Evolutionary conservation across 1,139 yeast genomes (phyloP).

Genomic region (Meyerozyma sp.): DNA sequence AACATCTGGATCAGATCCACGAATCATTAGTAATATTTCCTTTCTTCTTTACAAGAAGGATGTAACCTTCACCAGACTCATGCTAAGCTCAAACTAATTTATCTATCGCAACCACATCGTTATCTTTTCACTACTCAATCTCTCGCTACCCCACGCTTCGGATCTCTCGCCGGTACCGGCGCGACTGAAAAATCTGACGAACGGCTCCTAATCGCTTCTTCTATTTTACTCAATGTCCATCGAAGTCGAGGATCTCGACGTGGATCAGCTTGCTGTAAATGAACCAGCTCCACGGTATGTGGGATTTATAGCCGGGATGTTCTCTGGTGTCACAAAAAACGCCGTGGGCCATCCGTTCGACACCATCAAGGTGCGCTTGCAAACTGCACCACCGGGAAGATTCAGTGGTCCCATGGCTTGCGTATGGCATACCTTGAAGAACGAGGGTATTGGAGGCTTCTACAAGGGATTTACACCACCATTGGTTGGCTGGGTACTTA

Average conservation of each 20-base stretch:
- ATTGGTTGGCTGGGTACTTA: constrained; percentile 84
- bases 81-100: too few relatives aligned
- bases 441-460: constrained; percentile 73
- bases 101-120: too few relatives aligned
- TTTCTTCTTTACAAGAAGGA: too few relatives aligned
- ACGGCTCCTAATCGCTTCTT: background rate
- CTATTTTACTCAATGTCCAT: constrained; percentile 1
- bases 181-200: constrained; percentile 1
- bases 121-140: background rate
- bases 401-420: constrained; percentile 85
- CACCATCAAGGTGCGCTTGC: constrained; percentile 81
- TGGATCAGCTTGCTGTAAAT: background rate
- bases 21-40: too few relatives aligned
- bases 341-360: constrained; percentile 94
- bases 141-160: background rate
- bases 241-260: background rate
- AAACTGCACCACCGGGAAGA: constrained; percentile 66
- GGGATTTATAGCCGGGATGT: constrained; percentile 85
- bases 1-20: too few relatives aligned
- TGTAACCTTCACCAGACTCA: too few relatives aligned
- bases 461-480: constrained; percentile 93
- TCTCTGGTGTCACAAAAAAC: constrained; percentile 81
- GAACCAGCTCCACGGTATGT: constrained; percentile 50
- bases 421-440: constrained; percentile 59
- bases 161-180: constrained; percentile 1